Percentiles rank a stretch among this genome's conserved stretches.
phyloP scores from a whole-genome alignment of 2,329 filamentous ascomycete species.

The Ambrosiella beaveri region DNA sequence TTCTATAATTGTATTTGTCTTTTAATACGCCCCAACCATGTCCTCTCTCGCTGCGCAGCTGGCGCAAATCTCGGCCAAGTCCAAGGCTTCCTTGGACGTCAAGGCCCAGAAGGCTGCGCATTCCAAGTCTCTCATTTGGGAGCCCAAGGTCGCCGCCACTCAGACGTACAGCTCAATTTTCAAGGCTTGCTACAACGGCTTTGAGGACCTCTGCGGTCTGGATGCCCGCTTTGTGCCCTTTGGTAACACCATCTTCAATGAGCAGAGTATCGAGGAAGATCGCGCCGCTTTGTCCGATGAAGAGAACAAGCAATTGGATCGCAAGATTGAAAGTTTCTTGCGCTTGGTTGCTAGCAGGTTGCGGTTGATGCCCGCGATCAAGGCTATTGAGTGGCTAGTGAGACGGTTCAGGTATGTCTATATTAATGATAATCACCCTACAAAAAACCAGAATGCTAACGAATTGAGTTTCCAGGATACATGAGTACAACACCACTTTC shows the following conservation, averaged over 20 bases:
- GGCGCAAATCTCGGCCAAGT: conserved; percentile 77
- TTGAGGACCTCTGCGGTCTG: conserved; percentile 75
- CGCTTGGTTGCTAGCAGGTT: conserved; percentile 60
- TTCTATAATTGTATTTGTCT: conserved; percentile 1
- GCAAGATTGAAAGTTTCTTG: conserved; percentile 64
- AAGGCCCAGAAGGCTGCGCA: conserved; percentile 86
- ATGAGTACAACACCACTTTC: conserved; percentile 71
- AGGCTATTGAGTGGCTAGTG: conserved; percentile 88
- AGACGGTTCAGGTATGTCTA: conserved; percentile 63
- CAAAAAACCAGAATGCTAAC: neutral
- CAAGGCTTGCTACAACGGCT: conserved; percentile 73
- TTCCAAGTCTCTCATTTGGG: conserved; percentile 89
- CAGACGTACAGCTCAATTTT: conserved; percentile 87
- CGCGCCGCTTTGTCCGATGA: conserved; percentile 63
- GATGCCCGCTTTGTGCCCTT: conserved; percentile 66
- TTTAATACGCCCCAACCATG: conserved; percentile 37
- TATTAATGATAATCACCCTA: neutral
- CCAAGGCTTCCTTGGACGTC: conserved; percentile 77
- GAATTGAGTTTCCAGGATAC: conserved; percentile 40
- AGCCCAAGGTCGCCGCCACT: conserved; percentile 62
- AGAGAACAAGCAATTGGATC: conserved; percentile 70
- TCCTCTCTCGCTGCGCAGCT: conserved; percentile 85
- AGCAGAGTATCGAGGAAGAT: conserved; percentile 81
- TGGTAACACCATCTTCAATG: conserved; percentile 68
- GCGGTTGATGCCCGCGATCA: conserved; percentile 71